Evolutionary conservation across 306 rosid genomes (phyloP).

Genomic region (Begonia peltatifolia): DNA sequence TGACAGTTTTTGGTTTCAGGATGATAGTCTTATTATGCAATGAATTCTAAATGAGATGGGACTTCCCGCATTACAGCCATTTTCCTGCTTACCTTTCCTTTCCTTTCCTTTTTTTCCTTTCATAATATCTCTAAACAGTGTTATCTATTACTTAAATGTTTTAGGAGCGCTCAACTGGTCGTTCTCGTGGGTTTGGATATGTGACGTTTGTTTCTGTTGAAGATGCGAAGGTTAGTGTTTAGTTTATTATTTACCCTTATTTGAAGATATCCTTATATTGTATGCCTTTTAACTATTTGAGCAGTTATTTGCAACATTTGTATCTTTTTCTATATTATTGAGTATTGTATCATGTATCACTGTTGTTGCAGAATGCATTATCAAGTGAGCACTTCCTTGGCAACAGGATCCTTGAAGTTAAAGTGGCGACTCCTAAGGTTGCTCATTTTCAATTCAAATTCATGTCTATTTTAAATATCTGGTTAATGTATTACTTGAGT

Average conservation of each 20-base stretch:
- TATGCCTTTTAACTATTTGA: background rate
- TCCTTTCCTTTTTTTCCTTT: background rate
- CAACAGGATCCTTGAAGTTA: constrained; percentile 84
- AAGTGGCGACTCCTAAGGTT: constrained; percentile 99
- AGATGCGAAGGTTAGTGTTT: constrained; percentile 70
- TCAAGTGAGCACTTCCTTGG: constrained; percentile 83
- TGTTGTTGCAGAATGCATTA: constrained; percentile 45
- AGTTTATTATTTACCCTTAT: background rate
- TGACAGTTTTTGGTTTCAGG: no score
- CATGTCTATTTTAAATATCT: no score
- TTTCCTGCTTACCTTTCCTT: background rate
- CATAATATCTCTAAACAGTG: background rate
- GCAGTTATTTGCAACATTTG: background rate
- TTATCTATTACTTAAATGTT: constrained; percentile 6
- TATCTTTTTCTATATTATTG: background rate
- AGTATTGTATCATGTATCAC: background rate
- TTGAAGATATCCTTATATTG: background rate
- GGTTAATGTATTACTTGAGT: background rate
- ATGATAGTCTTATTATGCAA: no score
- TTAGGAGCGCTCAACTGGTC: constrained; percentile 83
- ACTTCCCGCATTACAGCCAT: no score
- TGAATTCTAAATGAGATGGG: no score
- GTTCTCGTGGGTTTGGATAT: constrained; percentile 98
- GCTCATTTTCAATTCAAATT: background rate
- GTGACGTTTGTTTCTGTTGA: constrained; percentile 77